Evolutionary conservation across 441 rosid species (phyloP).

Genomic region (Brassica balearica): DNA sequence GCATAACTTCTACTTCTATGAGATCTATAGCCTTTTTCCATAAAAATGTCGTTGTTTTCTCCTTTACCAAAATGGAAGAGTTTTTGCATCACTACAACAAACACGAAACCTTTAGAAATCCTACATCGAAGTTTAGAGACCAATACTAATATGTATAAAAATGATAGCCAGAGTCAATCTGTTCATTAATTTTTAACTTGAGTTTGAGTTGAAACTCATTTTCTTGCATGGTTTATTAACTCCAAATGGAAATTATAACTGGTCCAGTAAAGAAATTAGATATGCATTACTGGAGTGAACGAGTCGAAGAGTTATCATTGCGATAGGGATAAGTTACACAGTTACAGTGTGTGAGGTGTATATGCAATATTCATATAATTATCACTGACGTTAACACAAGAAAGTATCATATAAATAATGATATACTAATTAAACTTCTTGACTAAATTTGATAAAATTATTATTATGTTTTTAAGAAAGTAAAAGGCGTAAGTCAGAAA

Average conservation of each 20-base stretch:
- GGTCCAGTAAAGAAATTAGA: not conserved
- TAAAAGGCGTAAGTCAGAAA: not conserved
- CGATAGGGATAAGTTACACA: not conserved
- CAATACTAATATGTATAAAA: not conserved
- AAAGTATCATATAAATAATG: not conserved
- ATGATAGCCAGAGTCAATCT: not conserved
- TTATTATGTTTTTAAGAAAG: not conserved
- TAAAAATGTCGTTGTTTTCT: not conserved
- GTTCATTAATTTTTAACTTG: not conserved
- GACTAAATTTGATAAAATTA: not conserved
- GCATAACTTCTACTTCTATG: not conserved
- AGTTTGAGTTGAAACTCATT: slow-evolving; percentile 1
- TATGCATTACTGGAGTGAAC: not conserved
- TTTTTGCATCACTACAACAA: not conserved
- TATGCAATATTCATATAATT: not conserved
- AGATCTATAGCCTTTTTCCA: not conserved
- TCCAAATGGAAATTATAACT: not conserved
- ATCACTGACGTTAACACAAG: not conserved
- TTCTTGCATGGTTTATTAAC: not conserved
- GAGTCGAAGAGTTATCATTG: not conserved
- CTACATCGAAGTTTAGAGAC: not conserved
- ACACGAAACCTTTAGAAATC: not conserved
- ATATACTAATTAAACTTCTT: not conserved
- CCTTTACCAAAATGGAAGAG: not conserved
- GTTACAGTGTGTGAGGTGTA: not conserved